phyloP scores from a whole-genome alignment of 371 early-diverging fungal species.

The Parasitella parasitica region DNA sequence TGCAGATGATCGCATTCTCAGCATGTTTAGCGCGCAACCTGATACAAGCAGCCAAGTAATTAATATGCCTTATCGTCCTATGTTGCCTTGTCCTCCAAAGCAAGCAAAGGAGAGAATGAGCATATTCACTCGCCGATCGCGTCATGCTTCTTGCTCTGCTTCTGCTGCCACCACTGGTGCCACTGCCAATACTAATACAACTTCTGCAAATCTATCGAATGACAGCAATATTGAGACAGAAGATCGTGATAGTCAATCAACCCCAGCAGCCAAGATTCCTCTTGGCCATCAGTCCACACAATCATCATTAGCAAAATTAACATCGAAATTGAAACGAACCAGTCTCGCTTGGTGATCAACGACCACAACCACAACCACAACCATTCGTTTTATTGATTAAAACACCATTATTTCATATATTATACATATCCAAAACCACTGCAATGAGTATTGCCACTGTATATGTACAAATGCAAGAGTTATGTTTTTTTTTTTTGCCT shows the following conservation, averaged over 20 bases:
- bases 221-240: background rate
- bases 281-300: background rate
- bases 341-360: background rate
- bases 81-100: constrained; percentile 3
- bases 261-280: background rate
- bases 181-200: background rate
- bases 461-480: too few relatives aligned
- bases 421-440: too few relatives aligned
- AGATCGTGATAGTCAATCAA: background rate
- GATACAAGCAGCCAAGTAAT: background rate
- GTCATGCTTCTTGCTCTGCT: background rate
- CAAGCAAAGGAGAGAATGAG: background rate
- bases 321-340: background rate
- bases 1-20: constrained; percentile 20
- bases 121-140: background rate
- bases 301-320: background rate
- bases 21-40: constrained; percentile 21
- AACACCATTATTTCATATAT: background rate
- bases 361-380: too few relatives aligned
- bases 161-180: background rate
- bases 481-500: too few relatives aligned
- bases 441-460: too few relatives aligned
- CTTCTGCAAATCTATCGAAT: background rate
- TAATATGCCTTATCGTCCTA: constrained; percentile 9
- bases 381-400: background rate